phyloP scores from a whole-genome alignment of 1,284 basidiomycete genomes.

The Marasmius oreades region DNA sequence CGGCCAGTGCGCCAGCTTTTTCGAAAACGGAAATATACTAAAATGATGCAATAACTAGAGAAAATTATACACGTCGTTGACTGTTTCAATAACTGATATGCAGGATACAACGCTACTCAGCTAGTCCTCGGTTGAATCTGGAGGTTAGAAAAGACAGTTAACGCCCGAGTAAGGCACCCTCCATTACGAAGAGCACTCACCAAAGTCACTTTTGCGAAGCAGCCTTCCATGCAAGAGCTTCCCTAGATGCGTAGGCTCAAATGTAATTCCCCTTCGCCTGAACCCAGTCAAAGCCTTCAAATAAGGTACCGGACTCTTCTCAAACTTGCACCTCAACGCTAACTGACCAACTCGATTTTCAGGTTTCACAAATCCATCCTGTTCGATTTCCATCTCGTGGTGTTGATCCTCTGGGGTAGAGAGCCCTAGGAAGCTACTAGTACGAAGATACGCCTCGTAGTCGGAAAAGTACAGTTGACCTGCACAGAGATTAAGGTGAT shows the following conservation, averaged over 20 bases:
- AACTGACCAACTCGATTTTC: slow-evolving; percentile 17
- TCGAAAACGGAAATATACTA: too few species aligned
- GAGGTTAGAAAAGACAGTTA: too few species aligned
- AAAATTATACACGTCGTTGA: too few species aligned
- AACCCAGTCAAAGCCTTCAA: slow-evolving; percentile 31
- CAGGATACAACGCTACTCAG: too few species aligned
- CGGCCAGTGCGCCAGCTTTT: too few species aligned
- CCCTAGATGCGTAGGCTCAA: slow-evolving; percentile 38
- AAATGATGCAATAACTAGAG: too few species aligned
- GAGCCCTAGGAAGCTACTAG: slow-evolving; percentile 36
- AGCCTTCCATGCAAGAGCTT: slow-evolving; percentile 32
- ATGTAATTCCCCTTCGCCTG: slow-evolving; percentile 39
- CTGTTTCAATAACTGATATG: too few species aligned
- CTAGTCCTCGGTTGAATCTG: too few species aligned
- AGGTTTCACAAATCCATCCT: slow-evolving; percentile 34
- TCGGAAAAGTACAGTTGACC: slow-evolving; percentile 39
- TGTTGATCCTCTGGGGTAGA: slow-evolving; percentile 20
- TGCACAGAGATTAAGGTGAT: slow-evolving; percentile 40
- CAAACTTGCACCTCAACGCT: slow-evolving; percentile 23
- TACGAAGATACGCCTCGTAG: slow-evolving; percentile 26
- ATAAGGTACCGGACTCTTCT: slow-evolving; percentile 26
- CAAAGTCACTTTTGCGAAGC: slow-evolving; percentile 15
- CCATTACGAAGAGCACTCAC: background rate
- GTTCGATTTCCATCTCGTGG: slow-evolving; percentile 16
- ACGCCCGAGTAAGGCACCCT: too few species aligned